Conservation (phyloP, 495 filamentous ascomycete species). For the Hyaloscypha hepaticicola region DNA sequence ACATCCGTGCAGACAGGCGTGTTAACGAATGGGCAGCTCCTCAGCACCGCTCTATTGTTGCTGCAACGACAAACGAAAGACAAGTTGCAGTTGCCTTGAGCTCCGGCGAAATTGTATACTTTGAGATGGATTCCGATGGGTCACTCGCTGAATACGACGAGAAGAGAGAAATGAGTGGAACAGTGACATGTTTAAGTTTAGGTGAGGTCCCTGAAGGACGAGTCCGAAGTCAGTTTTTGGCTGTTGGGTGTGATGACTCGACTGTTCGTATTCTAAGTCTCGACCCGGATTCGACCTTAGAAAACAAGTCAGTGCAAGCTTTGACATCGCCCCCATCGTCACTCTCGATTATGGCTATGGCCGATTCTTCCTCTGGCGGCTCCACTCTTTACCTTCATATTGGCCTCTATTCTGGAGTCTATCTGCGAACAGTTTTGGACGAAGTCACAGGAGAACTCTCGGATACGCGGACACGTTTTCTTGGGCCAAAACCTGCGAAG, state of each 20-base stretch:
- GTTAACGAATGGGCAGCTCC: constrained; percentile 95
- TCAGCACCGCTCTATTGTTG: constrained; percentile 90
- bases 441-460: constrained; percentile 92
- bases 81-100: constrained; percentile 93
- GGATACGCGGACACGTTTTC: constrained; percentile 89
- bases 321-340: constrained; percentile 86
- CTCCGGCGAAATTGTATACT: constrained; percentile 95
- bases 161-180: constrained; percentile 93
- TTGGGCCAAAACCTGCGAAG: constrained; percentile 84
- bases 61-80: constrained; percentile 89
- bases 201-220: constrained; percentile 92
- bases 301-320: constrained; percentile 91
- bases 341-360: constrained; percentile 91
- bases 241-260: constrained; percentile 95
- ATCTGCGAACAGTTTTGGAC: constrained; percentile 89
- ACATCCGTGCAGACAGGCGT: constrained; percentile 74
- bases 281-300: constrained; percentile 84
- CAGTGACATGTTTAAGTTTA: constrained; percentile 87
- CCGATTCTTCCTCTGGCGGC: constrained; percentile 71
- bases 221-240: constrained; percentile 80
- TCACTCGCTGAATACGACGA: constrained; percentile 92
- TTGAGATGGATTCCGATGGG: constrained; percentile 92
- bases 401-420: constrained; percentile 91
- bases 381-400: constrained; percentile 91
- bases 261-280: constrained; percentile 90